Conservation (phyloP, 2,329 filamentous ascomycete genomes). For the Beauveria pseudobassiana region DNA sequence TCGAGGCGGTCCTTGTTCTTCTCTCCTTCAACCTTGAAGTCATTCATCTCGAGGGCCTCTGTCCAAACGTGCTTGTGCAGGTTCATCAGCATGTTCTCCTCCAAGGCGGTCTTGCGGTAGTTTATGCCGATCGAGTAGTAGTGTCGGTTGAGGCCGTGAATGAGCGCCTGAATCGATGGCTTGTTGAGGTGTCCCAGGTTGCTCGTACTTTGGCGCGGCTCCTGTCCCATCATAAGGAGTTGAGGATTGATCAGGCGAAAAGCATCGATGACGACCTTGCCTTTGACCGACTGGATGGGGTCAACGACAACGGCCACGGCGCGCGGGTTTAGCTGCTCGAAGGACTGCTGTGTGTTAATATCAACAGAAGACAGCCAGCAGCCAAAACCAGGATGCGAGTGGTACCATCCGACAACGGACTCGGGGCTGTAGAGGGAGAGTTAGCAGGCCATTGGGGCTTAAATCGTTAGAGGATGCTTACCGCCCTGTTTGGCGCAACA, state of each 20-base stretch:
- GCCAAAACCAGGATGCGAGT: conserved; percentile 97
- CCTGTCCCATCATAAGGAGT: conserved; percentile 94
- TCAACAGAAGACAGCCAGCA: conserved; percentile 99
- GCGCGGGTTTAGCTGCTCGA: conserved; percentile 94
- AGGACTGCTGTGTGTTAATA: conserved; percentile 99
- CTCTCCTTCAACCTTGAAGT: conserved; percentile 78
- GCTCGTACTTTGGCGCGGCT: conserved; percentile 94
- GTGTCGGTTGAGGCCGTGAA: conserved; percentile 94
- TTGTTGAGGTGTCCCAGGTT: conserved; percentile 98
- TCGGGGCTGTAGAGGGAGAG: conserved; percentile 58
- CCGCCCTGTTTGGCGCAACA: conserved; percentile 95
- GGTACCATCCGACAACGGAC: conserved; percentile 98
- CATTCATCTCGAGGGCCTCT: conserved; percentile 92
- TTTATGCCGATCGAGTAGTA: conserved; percentile 99
- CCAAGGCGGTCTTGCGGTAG: conserved; percentile 92
- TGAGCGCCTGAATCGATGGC: conserved; percentile 97
- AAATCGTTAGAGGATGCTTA: conserved; percentile 33
- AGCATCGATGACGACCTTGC: conserved; percentile 98
- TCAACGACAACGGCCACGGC: conserved; percentile 97
- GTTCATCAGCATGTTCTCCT: conserved; percentile 99
- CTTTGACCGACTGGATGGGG: conserved; percentile 98
- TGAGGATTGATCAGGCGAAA: conserved; percentile 98
- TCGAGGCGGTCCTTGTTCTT: conserved; percentile 85
- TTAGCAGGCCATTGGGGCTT: conserved; percentile 10
- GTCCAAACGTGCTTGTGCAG: conserved; percentile 99